Conservation (phyloP, 306 rosid species). For the Carpinus viminea region DNA sequence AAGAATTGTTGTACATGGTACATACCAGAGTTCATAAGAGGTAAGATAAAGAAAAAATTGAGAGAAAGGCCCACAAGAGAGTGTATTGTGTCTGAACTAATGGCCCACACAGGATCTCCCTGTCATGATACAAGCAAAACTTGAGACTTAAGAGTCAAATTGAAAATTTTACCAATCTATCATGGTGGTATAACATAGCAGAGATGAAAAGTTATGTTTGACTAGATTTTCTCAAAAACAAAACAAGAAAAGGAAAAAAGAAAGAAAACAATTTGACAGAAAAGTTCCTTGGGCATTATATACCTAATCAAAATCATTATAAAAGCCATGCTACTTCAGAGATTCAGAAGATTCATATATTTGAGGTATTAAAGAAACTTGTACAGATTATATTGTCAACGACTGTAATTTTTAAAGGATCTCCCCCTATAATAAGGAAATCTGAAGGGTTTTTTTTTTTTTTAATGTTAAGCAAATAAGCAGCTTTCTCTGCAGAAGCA, state of each 20-base stretch:
- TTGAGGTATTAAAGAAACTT: neutral
- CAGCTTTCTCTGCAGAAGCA: too few species aligned
- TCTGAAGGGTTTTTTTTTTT: neutral
- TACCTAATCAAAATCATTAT: neutral
- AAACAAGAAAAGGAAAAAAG: constrained; percentile 2
- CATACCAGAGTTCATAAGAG: constrained; percentile 74
- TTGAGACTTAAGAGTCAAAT: constrained; percentile 7
- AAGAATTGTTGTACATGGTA: constrained; percentile 39
- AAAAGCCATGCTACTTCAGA: neutral
- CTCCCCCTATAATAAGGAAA: neutral
- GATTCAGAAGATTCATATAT: neutral
- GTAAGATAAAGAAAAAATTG: constrained; percentile 82
- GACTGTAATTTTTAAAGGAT: neutral
- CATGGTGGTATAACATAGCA: neutral
- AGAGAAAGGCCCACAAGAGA: constrained; percentile 82
- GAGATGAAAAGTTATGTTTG: constrained; percentile 2
- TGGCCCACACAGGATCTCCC: constrained; percentile 98
- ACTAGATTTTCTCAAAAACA: constrained; percentile 1
- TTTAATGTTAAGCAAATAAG: neutral
- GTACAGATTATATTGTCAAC: neutral
- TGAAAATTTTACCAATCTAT: neutral
- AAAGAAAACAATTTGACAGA: neutral
- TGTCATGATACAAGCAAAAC: constrained; percentile 33
- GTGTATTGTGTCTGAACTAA: constrained; percentile 71
- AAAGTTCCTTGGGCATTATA: constrained; percentile 9